These are phyloP conservation scores for Ustilago nuda DNA, from an alignment of 1,284 basidiomycete species.

Conservation along the genomic window DNA sequence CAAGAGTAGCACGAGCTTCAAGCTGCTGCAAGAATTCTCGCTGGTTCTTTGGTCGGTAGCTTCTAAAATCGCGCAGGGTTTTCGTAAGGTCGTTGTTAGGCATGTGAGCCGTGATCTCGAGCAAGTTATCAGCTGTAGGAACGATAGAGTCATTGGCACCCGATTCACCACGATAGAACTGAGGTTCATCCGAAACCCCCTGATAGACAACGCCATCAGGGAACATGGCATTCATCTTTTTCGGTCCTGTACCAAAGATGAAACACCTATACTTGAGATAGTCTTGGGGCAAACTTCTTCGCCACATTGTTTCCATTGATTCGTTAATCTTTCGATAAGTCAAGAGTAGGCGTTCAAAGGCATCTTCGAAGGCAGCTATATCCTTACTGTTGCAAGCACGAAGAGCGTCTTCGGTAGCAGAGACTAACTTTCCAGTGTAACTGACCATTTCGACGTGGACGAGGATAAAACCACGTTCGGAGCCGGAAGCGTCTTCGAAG, in stretches of 20 bases:
- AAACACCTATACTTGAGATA: slow-evolving; percentile 66
- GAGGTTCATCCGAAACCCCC: slow-evolving; percentile 48
- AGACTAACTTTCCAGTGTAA: slow-evolving; percentile 57
- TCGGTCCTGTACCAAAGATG: slow-evolving; percentile 66
- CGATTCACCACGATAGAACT: slow-evolving; percentile 59
- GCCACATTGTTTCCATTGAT: slow-evolving; percentile 68
- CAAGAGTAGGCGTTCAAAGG: slow-evolving; percentile 43
- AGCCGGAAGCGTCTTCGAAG: slow-evolving; percentile 61
- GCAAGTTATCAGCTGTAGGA: slow-evolving; percentile 63
- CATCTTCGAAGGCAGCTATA: slow-evolving; percentile 47
- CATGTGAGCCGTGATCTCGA: slow-evolving; percentile 63
- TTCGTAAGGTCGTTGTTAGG: slow-evolving; percentile 65
- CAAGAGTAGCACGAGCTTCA: slow-evolving; percentile 53
- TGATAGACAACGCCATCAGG: slow-evolving; percentile 65
- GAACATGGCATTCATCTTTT: slow-evolving; percentile 66
- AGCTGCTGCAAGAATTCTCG: slow-evolving; percentile 58
- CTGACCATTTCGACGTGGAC: slow-evolving; percentile 65
- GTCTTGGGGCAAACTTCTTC: slow-evolving; percentile 47
- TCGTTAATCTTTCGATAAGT: slow-evolving; percentile 62
- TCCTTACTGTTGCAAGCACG: slow-evolving; percentile 48
- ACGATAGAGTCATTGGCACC: slow-evolving; percentile 64
- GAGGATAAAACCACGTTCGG: slow-evolving; percentile 62
- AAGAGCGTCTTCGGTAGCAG: slow-evolving; percentile 57
- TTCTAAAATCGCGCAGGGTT: slow-evolving; percentile 64
- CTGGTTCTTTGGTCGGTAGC: slow-evolving; percentile 61